These are phyloP conservation scores for Cystofilobasidium capitatum DNA, from an alignment of 768 basidiomycete species.

Conservation along the genomic window DNA sequence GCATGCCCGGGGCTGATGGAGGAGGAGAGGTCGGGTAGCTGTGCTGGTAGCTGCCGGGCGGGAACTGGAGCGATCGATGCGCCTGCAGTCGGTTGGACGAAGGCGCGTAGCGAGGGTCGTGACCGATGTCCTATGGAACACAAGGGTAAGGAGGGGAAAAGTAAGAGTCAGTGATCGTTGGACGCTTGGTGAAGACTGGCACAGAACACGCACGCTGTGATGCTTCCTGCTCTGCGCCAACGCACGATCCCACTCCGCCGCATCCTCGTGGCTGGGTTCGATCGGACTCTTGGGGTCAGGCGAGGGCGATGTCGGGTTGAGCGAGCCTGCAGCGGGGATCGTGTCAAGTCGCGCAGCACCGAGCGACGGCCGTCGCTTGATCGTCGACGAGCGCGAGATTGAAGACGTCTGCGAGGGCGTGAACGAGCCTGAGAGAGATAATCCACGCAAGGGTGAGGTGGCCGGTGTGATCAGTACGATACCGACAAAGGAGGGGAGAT, in stretches of 20 bases:
- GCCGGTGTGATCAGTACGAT: no score
- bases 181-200: neutral
- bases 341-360: neutral
- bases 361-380: conserved; percentile 5
- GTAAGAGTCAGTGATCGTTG: neutral
- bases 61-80: neutral
- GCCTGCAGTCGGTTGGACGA: neutral
- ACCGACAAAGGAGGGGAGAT: neutral
- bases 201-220: neutral
- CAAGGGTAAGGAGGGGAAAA: neutral
- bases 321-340: neutral
- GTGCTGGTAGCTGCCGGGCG: conserved; percentile 4
- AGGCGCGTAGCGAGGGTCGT: neutral
- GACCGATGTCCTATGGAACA: neutral
- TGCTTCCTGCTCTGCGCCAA: conserved; percentile 17
- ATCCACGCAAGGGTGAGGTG: no score
- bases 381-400: neutral
- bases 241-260: conserved; percentile 22
- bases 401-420: neutral
- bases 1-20: neutral
- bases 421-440: neutral
- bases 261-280: conserved; percentile 11
- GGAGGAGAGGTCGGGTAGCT: conserved; percentile 6
- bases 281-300: neutral
- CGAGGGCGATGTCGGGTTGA: neutral